Base-by-base conservation (phyloP, 2,329 filamentous ascomycete species). In the Colletotrichum filicis region DNA sequence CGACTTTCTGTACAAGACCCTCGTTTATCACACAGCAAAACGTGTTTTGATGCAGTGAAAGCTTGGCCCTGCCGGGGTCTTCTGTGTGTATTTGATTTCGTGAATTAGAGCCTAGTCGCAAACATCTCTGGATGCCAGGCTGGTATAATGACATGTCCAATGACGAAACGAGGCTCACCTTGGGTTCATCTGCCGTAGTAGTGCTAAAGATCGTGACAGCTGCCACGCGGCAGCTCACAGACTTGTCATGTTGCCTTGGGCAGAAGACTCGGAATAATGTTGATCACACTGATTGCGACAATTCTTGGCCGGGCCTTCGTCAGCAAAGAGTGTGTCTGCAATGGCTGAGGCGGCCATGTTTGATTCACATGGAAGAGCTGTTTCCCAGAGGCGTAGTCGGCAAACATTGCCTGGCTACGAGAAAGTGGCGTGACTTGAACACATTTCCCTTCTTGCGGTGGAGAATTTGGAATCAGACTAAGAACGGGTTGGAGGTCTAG, bases 21-120 rank as follows among this genome's bases (percentile, higher is more conserved):
- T 71, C 57, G 71, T 66, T 71, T 71, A 52, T 66, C 37, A 53
- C 61, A 56, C 30, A 52, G 56, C 61, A 67, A 74, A 66, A 74
- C 52, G 57, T 59, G 61, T 67, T 57, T 66, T 71, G 67, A 74
- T 19, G 56, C 67, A 71, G 30, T 11, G 19, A 32, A 71, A 58
- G 28, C 61, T 71, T 66, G 71, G 71, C 67, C 4, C 24, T 22
- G 19, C 62, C 22, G 57, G 67, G 32, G 53, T 26, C 53, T 1
- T 19, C 53, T 24, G 28, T 28, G 5, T 30, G n/a, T 52, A 16
- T 35, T 32, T 52, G 60, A n/a, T 32, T 24, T 52, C 22, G 12
- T 7, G n/a, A 49, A 7, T 12, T 11, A 49, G 5, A 12, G 19
- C 28, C 9, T 35, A 26, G n/a, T 30, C n/a, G 24, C n/a, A 63